Conservation (phyloP, 116 monocot species). For the Posidonia oceanica region DNA sequence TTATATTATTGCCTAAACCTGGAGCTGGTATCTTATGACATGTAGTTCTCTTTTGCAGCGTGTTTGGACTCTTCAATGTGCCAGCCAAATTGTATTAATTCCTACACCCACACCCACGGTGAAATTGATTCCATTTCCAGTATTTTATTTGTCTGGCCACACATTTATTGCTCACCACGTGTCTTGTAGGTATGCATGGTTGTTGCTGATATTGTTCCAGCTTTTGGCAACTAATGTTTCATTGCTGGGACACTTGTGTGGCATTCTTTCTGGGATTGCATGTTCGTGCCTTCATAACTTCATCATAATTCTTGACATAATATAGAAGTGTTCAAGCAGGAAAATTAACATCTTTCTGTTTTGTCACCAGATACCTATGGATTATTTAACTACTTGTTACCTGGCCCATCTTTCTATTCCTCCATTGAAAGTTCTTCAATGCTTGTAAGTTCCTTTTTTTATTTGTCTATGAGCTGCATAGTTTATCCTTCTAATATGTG, state of each 20-base stretch:
- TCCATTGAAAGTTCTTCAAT: constrained; percentile 64
- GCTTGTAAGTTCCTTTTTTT: constrained; percentile 40
- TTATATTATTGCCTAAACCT: too few relatives aligned
- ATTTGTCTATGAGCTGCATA: background rate
- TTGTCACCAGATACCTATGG: constrained; percentile 65
- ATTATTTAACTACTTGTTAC: constrained; percentile 69
- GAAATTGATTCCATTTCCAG: constrained; percentile 4
- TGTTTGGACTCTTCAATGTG: constrained; percentile 96
- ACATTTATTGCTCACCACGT: background rate
- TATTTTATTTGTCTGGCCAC: background rate
- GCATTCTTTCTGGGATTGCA: constrained; percentile 98
- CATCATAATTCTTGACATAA: background rate
- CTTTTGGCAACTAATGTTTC: constrained; percentile 82
- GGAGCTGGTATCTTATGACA: background rate
- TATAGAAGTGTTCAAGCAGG: background rate
- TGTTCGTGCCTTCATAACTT: constrained; percentile 38
- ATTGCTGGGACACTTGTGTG: constrained; percentile 85
- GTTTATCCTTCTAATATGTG: background rate
- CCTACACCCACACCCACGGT: background rate
- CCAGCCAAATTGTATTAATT: constrained; percentile 71
- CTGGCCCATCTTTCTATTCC: constrained; percentile 76
- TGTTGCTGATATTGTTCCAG: constrained; percentile 78
- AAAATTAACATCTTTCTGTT: constrained; percentile 2
- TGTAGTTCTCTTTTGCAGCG: constrained; percentile 40
- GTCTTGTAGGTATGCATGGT: constrained; percentile 77